phyloP scores from a whole-genome alignment of 768 basidiomycete genomes.

The Suillus fuscotomentosus region DNA sequence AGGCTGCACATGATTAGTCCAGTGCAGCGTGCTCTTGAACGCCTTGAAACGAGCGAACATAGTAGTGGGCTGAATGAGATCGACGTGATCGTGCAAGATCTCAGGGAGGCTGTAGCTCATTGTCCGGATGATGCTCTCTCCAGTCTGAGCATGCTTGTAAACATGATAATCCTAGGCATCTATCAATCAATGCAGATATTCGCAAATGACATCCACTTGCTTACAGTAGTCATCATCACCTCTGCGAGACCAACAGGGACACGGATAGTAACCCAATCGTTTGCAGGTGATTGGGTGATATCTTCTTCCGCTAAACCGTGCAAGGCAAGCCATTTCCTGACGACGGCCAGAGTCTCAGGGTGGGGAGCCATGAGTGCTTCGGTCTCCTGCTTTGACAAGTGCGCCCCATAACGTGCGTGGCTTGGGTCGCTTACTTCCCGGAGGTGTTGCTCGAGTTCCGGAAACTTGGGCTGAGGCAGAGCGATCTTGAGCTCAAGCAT shows the following conservation, averaged over 20 bases:
- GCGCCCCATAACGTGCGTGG: constrained; percentile 53
- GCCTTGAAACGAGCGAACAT: constrained; percentile 53
- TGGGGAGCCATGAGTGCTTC: constrained; percentile 61
- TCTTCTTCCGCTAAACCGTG: constrained; percentile 52
- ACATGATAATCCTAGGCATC: constrained; percentile 54
- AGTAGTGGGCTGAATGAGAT: constrained; percentile 72
- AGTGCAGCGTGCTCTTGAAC: constrained; percentile 41
- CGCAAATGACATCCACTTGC: constrained; percentile 8
- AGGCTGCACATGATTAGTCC: constrained; percentile 14
- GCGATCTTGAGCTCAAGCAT: constrained; percentile 55
- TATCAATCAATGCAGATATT: background rate
- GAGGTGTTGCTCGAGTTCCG: constrained; percentile 47
- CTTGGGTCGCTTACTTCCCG: constrained; percentile 57
- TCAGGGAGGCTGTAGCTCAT: constrained; percentile 66
- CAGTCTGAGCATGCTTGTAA: constrained; percentile 54
- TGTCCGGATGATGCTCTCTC: constrained; percentile 61
- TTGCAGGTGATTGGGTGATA: constrained; percentile 55
- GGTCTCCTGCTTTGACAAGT: constrained; percentile 65
- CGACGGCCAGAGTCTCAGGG: constrained; percentile 47
- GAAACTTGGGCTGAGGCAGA: constrained; percentile 52
- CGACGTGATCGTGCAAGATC: constrained; percentile 56
- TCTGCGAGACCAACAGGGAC: constrained; percentile 62
- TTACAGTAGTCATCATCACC: constrained; percentile 66
- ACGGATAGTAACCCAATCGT: constrained; percentile 66
- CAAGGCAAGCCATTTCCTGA: constrained; percentile 60